Evolutionary conservation across 768 basidiomycete species (phyloP), one percentile per base, ranked within the genome.

Genomic region (Gymnopilus junonius): DNA sequence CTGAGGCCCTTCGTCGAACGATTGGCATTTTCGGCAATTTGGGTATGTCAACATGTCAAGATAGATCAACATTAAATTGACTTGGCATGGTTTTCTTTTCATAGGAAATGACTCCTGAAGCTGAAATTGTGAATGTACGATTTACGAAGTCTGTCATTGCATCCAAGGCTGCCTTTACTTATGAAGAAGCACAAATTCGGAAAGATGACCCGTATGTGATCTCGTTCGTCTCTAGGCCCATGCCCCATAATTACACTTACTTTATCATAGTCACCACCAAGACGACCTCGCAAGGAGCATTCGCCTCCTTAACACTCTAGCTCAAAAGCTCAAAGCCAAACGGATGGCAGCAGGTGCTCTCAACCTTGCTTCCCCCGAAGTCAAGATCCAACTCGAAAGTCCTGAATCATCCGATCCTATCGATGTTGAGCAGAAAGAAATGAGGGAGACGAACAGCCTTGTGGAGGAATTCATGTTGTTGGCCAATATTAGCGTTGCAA

Each of bases 381-480:
- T 99, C 75, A 98, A 96, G 75, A 98, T 99, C 65, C 90, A 98
- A 67, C 82, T 99, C 15, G 94, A 97, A 70, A 94, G 91, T 66
- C 82, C 95, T 1, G 97, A 99, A 74, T 93, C 92, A 0, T 92
- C 94, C 2, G 95, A 97, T 67, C 97, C 97, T 0, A 93, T 98
- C 65, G 97, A 98, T 65, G 96, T 99, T 10, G 95, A 98, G 77
- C 95, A 96, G 74, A 99, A 99, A 74, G 91, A 94, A 70, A 73
- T 92, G 71, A 80, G 85, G 29, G 96, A 99, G 77, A 99, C 97
- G 8, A 99, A 99, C 73, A 95, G 93, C 65, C 79, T 99, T 7
- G 97, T 99, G 1, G 97, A 99, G 75, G 97, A 99, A 75, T 98
- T 99, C 77, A 99, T 99, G 97, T 80, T 99, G 66, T 87, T 99